A percentile compares a stretch with the other conserved stretches of the same genome.
These are phyloP conservation scores for Podospora pseudoanserina DNA, from an alignment of 495 filamentous ascomycete genomes.

Conservation along the genomic window DNA sequence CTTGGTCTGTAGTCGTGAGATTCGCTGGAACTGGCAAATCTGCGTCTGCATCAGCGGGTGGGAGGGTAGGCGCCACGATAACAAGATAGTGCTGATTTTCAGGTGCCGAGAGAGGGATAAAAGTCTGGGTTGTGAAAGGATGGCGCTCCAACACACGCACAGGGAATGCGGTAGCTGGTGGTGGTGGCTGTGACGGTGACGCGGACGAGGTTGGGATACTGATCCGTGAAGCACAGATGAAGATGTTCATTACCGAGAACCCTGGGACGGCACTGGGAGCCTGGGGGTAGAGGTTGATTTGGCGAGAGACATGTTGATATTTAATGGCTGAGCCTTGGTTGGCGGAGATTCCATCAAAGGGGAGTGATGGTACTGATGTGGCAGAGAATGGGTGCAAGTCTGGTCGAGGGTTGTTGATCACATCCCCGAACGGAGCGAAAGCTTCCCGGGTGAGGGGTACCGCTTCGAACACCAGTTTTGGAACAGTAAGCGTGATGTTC, in stretches of 20 bases:
- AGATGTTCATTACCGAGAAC: constrained; percentile 75
- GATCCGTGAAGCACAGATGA: constrained; percentile 72
- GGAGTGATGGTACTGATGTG: constrained; percentile 28
- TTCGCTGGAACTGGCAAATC: constrained; percentile 33
- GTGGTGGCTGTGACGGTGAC: constrained; percentile 17
- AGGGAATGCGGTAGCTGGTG: constrained; percentile 48
- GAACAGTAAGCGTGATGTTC: constrained; percentile 20
- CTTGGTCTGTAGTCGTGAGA: not conserved
- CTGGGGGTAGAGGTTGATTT: constrained; percentile 61
- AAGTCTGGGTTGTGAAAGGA: constrained; percentile 90
- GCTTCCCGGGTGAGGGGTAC: constrained; percentile 58
- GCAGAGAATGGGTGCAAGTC: constrained; percentile 42
- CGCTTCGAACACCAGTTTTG: constrained; percentile 39
- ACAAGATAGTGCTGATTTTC: constrained; percentile 64
- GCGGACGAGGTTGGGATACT: constrained; percentile 39
- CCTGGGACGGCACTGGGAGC: constrained; percentile 61
- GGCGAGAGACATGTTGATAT: constrained; percentile 70
- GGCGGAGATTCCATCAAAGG: constrained; percentile 48
- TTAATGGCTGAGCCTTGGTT: constrained; percentile 91
- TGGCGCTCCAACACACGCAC: constrained; percentile 84
- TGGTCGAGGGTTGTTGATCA: constrained; percentile 67
- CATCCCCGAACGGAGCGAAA: constrained; percentile 81
- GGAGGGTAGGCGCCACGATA: constrained; percentile 76
- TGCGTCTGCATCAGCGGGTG: constrained; percentile 38
- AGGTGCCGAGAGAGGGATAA: constrained; percentile 69